Evolutionary conservation across 2,329 filamentous ascomycete species (phyloP).

Genomic region (Sporothrix dimorphospora): DNA sequence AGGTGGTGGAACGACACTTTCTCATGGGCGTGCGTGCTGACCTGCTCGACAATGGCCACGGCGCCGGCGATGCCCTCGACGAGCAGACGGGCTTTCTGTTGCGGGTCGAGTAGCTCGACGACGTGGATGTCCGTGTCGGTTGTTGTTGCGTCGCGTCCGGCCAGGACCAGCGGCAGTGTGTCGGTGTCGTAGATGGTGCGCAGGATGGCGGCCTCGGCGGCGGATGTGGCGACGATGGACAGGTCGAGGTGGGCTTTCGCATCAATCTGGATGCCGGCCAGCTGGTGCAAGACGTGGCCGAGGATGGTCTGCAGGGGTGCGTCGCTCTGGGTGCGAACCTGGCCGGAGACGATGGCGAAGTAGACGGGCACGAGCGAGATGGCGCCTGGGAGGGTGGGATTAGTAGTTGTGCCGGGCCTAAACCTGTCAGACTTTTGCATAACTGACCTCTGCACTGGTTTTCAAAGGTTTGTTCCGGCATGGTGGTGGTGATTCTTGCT

Average conservation of each 20-base stretch:
- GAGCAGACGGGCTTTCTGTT: conserved; percentile 42
- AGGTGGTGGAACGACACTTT: conserved; percentile 36
- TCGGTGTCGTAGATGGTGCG: conserved; percentile 43
- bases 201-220: conserved; percentile 38
- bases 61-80: conserved; percentile 44
- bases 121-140: conserved; percentile 33
- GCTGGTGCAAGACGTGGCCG: conserved; percentile 35
- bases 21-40: conserved; percentile 31
- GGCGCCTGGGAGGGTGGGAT: conserved; percentile 35
- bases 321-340: conserved; percentile 38
- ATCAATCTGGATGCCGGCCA: conserved; percentile 35
- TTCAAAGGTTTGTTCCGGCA: neutral
- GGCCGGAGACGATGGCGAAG: conserved; percentile 38
- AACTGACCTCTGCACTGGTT: conserved; percentile 3
- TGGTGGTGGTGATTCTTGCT: neutral
- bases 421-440: neutral
- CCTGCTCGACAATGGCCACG: conserved; percentile 39
- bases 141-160: conserved; percentile 17
- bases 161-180: conserved; percentile 40
- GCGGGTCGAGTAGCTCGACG: conserved; percentile 40
- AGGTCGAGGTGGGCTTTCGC: conserved; percentile 19
- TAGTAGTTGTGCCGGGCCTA: neutral
- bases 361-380: conserved; percentile 38
- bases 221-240: conserved; percentile 33
- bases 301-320: conserved; percentile 38